A percentile compares a stretch with the other conserved stretches of the same genome.
phyloP scores from a whole-genome alignment of 2,329 filamentous ascomycete genomes.

The Coleophoma crateriformis region DNA sequence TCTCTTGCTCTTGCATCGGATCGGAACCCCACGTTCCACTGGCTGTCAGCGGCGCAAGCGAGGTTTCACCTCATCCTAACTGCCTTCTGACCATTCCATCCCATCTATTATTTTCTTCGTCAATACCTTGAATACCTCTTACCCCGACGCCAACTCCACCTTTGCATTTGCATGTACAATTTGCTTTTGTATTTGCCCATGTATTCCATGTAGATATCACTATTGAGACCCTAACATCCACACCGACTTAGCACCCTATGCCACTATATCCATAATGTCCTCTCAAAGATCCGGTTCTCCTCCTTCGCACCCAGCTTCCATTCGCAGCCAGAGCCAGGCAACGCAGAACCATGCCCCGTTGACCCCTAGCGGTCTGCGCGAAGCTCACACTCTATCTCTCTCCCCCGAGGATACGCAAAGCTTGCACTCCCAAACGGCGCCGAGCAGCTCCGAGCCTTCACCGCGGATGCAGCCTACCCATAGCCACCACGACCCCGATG shows the following conservation, averaged over 20 bases:
- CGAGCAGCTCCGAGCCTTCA: conserved; percentile 15
- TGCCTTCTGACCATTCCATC: background rate
- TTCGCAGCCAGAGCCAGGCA: background rate
- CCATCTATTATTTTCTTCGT: background rate
- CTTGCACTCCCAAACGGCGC: conserved; percentile 1
- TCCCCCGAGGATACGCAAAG: conserved; percentile 14
- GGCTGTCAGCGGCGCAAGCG: no score
- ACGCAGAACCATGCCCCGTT: conserved; percentile 17
- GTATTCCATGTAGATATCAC: background rate
- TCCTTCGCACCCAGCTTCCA: background rate
- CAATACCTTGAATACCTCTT: background rate
- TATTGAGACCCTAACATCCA: background rate
- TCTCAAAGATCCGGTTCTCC: background rate
- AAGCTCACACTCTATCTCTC: conserved; percentile 17
- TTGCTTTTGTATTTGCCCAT: background rate
- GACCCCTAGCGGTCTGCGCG: conserved; percentile 22
- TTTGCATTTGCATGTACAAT: background rate
- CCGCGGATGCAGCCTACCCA: conserved; percentile 16
- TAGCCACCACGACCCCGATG: conserved; percentile 8
- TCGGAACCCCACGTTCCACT: no score
- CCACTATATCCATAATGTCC: background rate
- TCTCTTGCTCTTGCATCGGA: no score
- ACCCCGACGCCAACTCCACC: background rate
- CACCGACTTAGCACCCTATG: no score
- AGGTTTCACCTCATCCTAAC: no score